Evolutionary conservation across 257 asterid species (phyloP), one percentile per base, ranked within the genome.

Genomic region (Plantago major): DNA sequence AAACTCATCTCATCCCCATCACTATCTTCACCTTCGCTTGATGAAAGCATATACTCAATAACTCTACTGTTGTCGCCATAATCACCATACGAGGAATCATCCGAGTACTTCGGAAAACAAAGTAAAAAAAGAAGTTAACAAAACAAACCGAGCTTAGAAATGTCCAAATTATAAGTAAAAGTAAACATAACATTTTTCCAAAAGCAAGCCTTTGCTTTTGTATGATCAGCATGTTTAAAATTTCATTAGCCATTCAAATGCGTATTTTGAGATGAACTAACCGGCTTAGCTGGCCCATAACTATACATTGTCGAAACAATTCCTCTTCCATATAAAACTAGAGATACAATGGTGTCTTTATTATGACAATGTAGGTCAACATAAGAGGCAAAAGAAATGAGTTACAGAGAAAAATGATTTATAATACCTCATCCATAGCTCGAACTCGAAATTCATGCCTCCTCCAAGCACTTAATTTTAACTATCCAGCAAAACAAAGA

Each of bases 1-100:
- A 91, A 76, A 0, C 16, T 19, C 60, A 76, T 50, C 49, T 76
- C 60, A 50, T 91, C 97, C 15, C 83, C 88, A 55, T 91, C 96
- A 73, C 95, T 91, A 54, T 80, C 86, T 66, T 91, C 98, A 60
- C 89, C 89, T 42, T 88, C 96, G 62, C 95, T 88, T 10, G 98
- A 84, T n/a, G 92, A 86, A 52, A 67, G 65, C 37, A 72, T 56
- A 71, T 75, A 77, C 42, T 70, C 94, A 57, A 60, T 55, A 4
- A 78, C 64, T 30, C 64, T 57, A 62, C 67, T 76, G 63, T 47
- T 76, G 66, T 74, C 84, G 33, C 74, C 90, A 94, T 88, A 88
- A 63, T 84, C 88, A 64, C 76, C 67, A 60, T 76, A 17, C 42
- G 89, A 78, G 37, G 87, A 76, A 55, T 68, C 37, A 12, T 40